Percentiles rank a stretch among this genome's conserved stretches.
Conservation (phyloP, 495 filamentous ascomycete species). For the Xanthoparmelia taractica region DNA sequence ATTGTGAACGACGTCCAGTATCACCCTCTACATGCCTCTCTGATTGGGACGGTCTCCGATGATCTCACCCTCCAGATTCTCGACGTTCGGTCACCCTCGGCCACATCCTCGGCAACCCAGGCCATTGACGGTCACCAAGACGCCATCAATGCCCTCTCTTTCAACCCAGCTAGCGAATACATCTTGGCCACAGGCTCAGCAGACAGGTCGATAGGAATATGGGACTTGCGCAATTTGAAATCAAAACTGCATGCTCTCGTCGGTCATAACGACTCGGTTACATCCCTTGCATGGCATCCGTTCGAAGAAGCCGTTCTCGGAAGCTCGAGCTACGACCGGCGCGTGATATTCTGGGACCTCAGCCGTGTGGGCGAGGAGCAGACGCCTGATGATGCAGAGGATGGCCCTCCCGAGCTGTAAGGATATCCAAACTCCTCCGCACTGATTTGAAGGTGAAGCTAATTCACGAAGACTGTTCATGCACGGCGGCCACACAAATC, state of each 20-base stretch:
- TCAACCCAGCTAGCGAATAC: slow-evolving; percentile 81
- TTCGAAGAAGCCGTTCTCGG: slow-evolving; percentile 79
- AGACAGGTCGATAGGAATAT: slow-evolving; percentile 89
- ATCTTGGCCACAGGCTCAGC: slow-evolving; percentile 86
- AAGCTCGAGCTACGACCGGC: slow-evolving; percentile 82
- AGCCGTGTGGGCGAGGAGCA: slow-evolving; percentile 89
- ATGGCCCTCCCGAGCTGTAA: slow-evolving; percentile 91
- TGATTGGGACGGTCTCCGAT: slow-evolving; percentile 91
- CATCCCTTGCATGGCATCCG: slow-evolving; percentile 89
- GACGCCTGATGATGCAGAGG: slow-evolving; percentile 88
- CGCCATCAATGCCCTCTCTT: slow-evolving; percentile 89
- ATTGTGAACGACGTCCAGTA: slow-evolving; percentile 96
- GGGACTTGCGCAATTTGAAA: slow-evolving; percentile 87
- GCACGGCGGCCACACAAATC: slow-evolving; percentile 97
- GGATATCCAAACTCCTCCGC: slow-evolving; percentile 29
- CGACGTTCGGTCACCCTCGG: slow-evolving; percentile 64
- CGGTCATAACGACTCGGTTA: slow-evolving; percentile 80
- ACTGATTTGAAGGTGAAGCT: slow-evolving; percentile 18
- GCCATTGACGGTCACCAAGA: slow-evolving; percentile 70
- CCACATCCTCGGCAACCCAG: slow-evolving; percentile 51
- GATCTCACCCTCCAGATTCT: slow-evolving; percentile 89
- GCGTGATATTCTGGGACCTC: slow-evolving; percentile 94
- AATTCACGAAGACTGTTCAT: slow-evolving; percentile 67
- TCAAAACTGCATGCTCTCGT: slow-evolving; percentile 78
- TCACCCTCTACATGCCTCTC: slow-evolving; percentile 69